Evolutionary conservation across 495 filamentous ascomycete species (phyloP).

Genomic region (Lasiosphaeriaceae sp.): DNA sequence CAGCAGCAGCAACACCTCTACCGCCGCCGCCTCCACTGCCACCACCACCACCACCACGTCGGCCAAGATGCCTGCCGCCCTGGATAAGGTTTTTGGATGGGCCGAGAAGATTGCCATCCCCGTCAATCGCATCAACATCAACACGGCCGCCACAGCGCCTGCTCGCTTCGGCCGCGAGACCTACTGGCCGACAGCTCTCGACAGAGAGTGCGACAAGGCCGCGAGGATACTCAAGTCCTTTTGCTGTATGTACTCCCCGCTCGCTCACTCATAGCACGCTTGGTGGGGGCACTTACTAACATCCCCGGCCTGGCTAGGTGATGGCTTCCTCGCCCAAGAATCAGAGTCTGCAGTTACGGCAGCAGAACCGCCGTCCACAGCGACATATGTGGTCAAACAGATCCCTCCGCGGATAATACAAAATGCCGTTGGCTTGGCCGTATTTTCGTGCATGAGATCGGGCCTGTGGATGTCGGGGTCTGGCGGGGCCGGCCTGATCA

Average conservation of each 20-base stretch:
- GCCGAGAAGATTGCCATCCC: slow-evolving; percentile 40
- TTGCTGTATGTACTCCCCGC: slow-evolving; percentile 51
- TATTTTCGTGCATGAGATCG: slow-evolving; percentile 92
- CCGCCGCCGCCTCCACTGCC: slow-evolving; percentile 7
- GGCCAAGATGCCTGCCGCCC: slow-evolving; percentile 23
- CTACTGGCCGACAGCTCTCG: slow-evolving; percentile 76
- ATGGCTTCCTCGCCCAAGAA: slow-evolving; percentile 43
- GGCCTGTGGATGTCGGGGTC: slow-evolving; percentile 89
- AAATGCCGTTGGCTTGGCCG: slow-evolving; percentile 79
- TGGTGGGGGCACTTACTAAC: not conserved
- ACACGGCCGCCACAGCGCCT: slow-evolving; percentile 52
- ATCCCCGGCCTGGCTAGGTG: slow-evolving; percentile 24
- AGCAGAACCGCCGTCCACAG: slow-evolving; percentile 31
- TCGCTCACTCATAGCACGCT: not conserved
- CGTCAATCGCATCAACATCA: slow-evolving; percentile 31
- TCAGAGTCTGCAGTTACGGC: slow-evolving; percentile 17
- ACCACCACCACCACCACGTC: slow-evolving; percentile 5
- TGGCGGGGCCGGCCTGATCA: slow-evolving; percentile 76
- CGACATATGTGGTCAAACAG: slow-evolving; percentile 63
- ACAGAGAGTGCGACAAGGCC: slow-evolving; percentile 83
- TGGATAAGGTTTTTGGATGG: slow-evolving; percentile 45
- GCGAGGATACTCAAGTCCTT: slow-evolving; percentile 80
- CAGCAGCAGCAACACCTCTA: slow-evolving; percentile 18
- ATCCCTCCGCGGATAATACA: slow-evolving; percentile 79
- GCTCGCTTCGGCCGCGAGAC: slow-evolving; percentile 53